phyloP scores from a whole-genome alignment of 306 rosid genomes.

The Rosa rugosa region DNA sequence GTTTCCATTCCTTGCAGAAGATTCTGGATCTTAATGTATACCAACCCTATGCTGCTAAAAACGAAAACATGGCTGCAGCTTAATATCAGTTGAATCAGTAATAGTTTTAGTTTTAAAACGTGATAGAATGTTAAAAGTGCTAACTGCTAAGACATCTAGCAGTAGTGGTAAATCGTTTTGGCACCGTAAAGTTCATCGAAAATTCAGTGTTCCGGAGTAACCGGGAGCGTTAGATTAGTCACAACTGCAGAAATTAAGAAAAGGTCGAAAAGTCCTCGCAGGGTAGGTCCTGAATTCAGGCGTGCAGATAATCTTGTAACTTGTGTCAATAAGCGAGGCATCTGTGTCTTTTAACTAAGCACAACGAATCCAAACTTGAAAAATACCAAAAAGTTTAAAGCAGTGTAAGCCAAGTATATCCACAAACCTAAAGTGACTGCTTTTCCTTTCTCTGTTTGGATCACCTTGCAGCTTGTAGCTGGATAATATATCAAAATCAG shows the following conservation, averaged over 20 bases:
- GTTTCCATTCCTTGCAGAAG: neutral
- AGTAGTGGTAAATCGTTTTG: neutral
- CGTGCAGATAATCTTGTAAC: conserved; percentile 34
- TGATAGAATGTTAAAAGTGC: neutral
- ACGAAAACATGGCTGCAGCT: neutral
- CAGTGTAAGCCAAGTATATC: conserved; percentile 20
- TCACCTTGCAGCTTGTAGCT: neutral
- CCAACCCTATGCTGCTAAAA: neutral
- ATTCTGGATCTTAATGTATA: neutral
- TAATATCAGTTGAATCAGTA: neutral
- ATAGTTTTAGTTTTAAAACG: neutral
- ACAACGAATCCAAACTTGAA: conserved; percentile 34
- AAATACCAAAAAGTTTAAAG: conserved; percentile 24
- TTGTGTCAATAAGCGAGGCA: conserved; percentile 28
- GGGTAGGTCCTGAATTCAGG: conserved; percentile 4
- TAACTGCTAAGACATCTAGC: neutral
- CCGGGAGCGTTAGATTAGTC: neutral
- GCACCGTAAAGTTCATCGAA: neutral
- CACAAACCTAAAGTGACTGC: conserved; percentile 33
- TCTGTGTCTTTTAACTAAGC: conserved; percentile 21
- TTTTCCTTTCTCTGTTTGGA: conserved; percentile 12
- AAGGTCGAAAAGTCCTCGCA: conserved; percentile 1
- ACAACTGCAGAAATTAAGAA: too few species aligned
- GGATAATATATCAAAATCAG: conserved; percentile 17
- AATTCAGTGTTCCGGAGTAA: neutral